Evolutionary conservation across 768 basidiomycete genomes (phyloP), one percentile per base, ranked within the genome.

Genomic region (Leccinum uliginosum): DNA sequence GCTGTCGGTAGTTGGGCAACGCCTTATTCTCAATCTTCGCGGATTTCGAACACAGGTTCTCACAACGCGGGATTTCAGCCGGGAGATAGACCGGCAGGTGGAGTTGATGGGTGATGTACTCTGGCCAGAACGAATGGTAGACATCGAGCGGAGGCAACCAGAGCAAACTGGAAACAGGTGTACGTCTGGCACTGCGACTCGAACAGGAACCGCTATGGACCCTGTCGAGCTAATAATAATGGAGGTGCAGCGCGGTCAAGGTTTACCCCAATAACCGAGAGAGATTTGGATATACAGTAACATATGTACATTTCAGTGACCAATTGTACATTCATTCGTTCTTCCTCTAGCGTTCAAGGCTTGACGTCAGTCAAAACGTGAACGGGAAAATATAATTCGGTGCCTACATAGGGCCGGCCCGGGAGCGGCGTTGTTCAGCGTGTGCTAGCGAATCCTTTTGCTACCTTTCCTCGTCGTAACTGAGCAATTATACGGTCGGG

Each of bases 11-110:
- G n/a, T n/a, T n/a, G n/a, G n/a, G n/a, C n/a, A n/a, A n/a, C n/a
- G n/a, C n/a, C n/a, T n/a, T n/a, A n/a, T n/a, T n/a, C n/a, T 65
- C 27, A 65, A 65, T 49, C 52, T 65, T 10, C 62, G 62, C 1
- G 47, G 58, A 2, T 32, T 62, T 8, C 54, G 21, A 23, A 21
- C 43, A 21, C 51, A n/a, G 19, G 43, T 48, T 12, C 53, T 34
- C 21, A 55, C 60, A 32, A 17, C 46, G 9, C 50, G 47, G 9
- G 51, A 55, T 24, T 48, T 61, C 43, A 55, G 60, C n/a, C 47
- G 51, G 32, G 34, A 58, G 32, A 51, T 61, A 5, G 49, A 59
- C 17, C 8, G 38, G n/a, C 38, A 40, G 38, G 8, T 40, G 9
- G 38, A 40, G 12, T 8, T 11, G 43, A 44, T 44, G 43, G 43